Conservation (phyloP, 306 rosid genomes). For the Medicago ruthenica region DNA sequence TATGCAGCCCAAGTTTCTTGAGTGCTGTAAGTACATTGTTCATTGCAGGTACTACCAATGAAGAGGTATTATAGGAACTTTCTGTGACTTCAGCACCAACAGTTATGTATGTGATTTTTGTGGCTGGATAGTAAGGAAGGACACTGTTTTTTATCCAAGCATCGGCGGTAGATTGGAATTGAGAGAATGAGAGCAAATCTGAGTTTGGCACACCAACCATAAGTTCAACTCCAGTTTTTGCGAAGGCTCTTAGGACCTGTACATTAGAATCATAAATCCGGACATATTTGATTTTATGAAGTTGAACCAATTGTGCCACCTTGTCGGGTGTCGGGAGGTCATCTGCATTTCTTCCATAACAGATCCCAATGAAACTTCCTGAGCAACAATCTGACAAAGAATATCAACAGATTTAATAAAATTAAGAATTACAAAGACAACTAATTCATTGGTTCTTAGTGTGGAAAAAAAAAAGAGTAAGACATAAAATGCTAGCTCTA, state of each 20-base stretch:
- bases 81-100: constrained; percentile 97
- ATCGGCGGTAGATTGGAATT: constrained; percentile 92
- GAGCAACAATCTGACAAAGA: constrained; percentile 63
- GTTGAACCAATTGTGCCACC: constrained; percentile 85
- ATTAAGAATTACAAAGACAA: constrained; percentile 15
- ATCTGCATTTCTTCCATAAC: constrained; percentile 97
- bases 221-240: constrained; percentile 86
- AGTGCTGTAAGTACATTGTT: constrained; percentile 82
- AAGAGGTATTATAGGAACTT: constrained; percentile 65
- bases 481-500: no score
- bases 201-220: constrained; percentile 88
- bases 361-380: constrained; percentile 85
- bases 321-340: constrained; percentile 97
- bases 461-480: no score
- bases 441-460: background rate
- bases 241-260: constrained; percentile 94
- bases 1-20: constrained; percentile 76
- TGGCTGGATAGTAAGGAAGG: constrained; percentile 86
- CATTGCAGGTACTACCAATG: constrained; percentile 89
- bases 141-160: constrained; percentile 87
- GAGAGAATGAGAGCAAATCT: constrained; percentile 85
- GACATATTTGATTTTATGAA: constrained; percentile 80
- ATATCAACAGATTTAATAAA: constrained; percentile 25
- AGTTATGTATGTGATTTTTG: constrained; percentile 89
- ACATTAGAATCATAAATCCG: constrained; percentile 84